Evolutionary conservation across 208 protist species (phyloP).

Genomic region (Leishmania tropica): DNA sequence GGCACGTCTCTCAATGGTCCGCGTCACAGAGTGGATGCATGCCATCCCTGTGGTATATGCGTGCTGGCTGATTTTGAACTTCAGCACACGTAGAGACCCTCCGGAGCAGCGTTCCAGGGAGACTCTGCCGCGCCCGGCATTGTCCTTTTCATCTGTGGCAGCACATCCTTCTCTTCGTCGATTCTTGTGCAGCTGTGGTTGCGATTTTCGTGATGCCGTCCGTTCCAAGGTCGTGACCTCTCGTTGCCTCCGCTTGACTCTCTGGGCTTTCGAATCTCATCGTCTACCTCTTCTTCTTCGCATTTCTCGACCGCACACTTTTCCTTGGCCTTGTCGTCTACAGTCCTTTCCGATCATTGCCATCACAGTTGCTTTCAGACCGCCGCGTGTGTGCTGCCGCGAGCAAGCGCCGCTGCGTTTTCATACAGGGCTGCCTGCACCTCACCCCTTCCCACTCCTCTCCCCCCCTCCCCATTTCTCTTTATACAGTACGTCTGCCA

Average conservation of each 20-base stretch:
- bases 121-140: neutral
- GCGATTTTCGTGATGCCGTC: neutral
- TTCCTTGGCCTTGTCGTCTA: neutral
- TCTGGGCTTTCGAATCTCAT: neutral
- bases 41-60: neutral
- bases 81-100: neutral
- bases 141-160: neutral
- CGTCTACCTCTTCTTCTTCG: neutral
- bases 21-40: neutral
- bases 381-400: neutral
- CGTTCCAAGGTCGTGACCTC: no score
- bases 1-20: neutral
- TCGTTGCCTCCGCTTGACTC: neutral
- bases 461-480: neutral
- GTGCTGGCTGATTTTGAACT: neutral
- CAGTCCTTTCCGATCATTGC: no score
- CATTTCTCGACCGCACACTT: neutral
- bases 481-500: neutral
- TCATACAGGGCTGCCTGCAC: neutral
- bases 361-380: neutral
- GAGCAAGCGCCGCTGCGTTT: neutral
- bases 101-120: neutral
- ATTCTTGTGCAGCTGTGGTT: neutral
- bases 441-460: neutral
- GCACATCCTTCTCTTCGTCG: neutral